These are phyloP conservation scores for Chrysosphaeria jannelii DNA, from an alignment of 2,329 filamentous ascomycete species.

Conservation along the genomic window DNA sequence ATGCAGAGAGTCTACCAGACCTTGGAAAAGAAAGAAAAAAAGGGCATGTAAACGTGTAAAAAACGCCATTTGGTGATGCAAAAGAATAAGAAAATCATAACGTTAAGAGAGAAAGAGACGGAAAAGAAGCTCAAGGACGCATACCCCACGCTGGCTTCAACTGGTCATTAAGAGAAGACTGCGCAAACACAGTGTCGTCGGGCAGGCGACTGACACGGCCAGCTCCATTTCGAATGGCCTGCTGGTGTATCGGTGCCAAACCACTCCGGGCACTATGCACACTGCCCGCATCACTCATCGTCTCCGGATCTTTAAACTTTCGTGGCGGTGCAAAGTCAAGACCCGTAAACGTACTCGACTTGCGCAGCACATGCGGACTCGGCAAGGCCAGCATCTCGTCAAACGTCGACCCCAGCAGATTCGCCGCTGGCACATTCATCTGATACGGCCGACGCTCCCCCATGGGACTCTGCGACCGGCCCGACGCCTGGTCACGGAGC, in stretches of 20 bases:
- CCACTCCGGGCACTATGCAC: constrained; percentile 47
- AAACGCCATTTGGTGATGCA: too few relatives aligned
- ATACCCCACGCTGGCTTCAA: constrained; percentile 30
- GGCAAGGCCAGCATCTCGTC: constrained; percentile 67
- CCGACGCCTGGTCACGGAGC: constrained; percentile 35
- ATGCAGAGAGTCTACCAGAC: too few relatives aligned
- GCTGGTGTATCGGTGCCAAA: constrained; percentile 37
- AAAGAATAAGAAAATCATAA: too few relatives aligned
- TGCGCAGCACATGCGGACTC: constrained; percentile 60
- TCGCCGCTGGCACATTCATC: constrained; percentile 38
- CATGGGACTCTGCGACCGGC: constrained; percentile 32
- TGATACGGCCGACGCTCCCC: constrained; percentile 43
- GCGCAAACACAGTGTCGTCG: constrained; percentile 51
- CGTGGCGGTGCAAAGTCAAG: constrained; percentile 59
- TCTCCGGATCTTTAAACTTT: constrained; percentile 33
- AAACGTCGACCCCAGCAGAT: constrained; percentile 56
- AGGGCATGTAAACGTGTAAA: too few relatives aligned
- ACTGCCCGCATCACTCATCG: constrained; percentile 33
- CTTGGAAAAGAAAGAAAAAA: constrained; percentile 1
- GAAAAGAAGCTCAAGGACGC: constrained; percentile 8
- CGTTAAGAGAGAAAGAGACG: neutral
- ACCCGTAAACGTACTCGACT: constrained; percentile 46
- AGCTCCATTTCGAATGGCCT: constrained; percentile 51
- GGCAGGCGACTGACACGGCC: constrained; percentile 69
- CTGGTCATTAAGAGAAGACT: constrained; percentile 28